Base-by-base conservation (phyloP, 2,329 filamentous ascomycete genomes). In the Zymoseptoria pseudotritici region DNA sequence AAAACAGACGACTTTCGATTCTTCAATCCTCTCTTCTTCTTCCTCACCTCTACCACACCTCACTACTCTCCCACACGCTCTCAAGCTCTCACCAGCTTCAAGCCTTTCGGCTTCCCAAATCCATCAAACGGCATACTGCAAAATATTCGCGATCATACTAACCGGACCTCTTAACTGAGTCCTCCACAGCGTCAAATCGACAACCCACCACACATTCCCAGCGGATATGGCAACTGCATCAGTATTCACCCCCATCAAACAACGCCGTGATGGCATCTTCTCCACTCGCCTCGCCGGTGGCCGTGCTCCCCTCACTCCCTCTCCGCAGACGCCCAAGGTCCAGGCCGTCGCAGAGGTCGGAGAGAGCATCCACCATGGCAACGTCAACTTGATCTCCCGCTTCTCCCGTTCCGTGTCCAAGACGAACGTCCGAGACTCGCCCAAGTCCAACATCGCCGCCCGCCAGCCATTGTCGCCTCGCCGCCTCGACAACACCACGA, bases 361-460 rank as follows among this genome's bases (percentile, higher is more conserved):
- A 65, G 89, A 91, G 78, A 91, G 91, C 7, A 86, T 91, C 62
- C 94, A 79, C 73, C 94, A 79, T 70, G 74, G 75, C 75, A 85
- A 87, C 63, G 88, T 86, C 65, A 92, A 91, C 76, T 80, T 96
- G 60, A 84, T 90, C 65, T 82, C 89, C 62, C 88, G 91, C 72
- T 88, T 96, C 71, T 82, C 88, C 63, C 89, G 88, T 71, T 86
- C 82, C 60, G 76, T 81, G 62, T 82, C 86, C 63, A 88, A 86
- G 78, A 78, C 82, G 50, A 79, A 83, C 50, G 87, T 90, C 75
- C 88, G 89, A 55, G 89, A 94, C 73, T 97, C 93, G 2, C 91
- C 92, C 73, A 97, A 97, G 81, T 97, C 92, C 61, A 97, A 97
- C 81, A 97, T 97, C 75, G 90, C 89, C 66, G 85, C 86, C 65